phyloP scores from a whole-genome alignment of 2,329 filamentous ascomycete genomes.

The Cyphellophora europaea region DNA sequence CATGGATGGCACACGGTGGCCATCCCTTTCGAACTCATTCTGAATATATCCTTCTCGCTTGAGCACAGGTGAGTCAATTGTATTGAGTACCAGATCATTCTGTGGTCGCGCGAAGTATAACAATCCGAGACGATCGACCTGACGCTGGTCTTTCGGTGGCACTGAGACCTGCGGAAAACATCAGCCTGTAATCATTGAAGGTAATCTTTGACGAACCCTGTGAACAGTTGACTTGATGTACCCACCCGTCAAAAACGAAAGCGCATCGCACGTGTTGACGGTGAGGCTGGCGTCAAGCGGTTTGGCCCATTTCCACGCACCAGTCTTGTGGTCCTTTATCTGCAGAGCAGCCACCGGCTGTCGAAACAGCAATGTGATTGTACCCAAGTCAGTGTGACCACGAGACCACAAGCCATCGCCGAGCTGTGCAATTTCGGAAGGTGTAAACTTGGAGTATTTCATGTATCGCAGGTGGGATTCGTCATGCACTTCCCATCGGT shows the following conservation, averaged over 20 bases:
- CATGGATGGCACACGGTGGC: background rate
- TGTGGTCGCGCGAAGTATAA: conserved; percentile 39
- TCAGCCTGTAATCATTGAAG: too few relatives aligned
- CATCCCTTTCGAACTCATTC: conserved; percentile 2
- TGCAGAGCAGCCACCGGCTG: conserved; percentile 49
- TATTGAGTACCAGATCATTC: conserved; percentile 30
- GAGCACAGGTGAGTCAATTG: conserved; percentile 25
- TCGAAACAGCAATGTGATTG: conserved; percentile 46
- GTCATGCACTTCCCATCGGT: conserved; percentile 47
- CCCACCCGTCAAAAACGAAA: conserved; percentile 39
- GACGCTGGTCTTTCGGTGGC: conserved; percentile 38
- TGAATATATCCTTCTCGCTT: conserved; percentile 15
- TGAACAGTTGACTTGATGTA: conserved; percentile 42
- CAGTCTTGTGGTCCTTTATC: conserved; percentile 31
- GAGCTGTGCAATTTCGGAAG: conserved; percentile 34
- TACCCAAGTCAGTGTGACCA: conserved; percentile 49
- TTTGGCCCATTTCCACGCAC: conserved; percentile 39
- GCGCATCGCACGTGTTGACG: conserved; percentile 40
- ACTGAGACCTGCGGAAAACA: too few relatives aligned
- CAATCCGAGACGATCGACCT: conserved; percentile 33
- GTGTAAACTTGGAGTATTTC: conserved; percentile 41
- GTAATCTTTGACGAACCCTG: too few relatives aligned
- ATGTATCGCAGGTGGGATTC: conserved; percentile 54
- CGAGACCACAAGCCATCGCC: conserved; percentile 32
- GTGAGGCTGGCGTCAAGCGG: conserved; percentile 34